Base-by-base conservation (phyloP, 2,329 filamentous ascomycete species). In the Coleophoma eucalyptorum region DNA sequence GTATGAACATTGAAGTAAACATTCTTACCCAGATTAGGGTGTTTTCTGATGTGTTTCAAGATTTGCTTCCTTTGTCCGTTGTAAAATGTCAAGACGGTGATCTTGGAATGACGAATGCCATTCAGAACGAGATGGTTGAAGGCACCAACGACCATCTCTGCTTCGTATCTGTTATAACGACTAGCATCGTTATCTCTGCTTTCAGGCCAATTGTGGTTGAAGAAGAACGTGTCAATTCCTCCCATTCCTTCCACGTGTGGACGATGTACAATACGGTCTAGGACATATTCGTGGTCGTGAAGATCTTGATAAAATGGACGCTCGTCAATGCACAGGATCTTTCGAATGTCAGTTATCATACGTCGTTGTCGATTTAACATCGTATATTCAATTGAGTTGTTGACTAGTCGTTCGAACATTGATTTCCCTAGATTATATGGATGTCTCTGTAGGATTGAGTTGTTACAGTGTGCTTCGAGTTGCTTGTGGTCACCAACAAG, bases 11-110 rank as follows among this genome's bases (percentile, higher is more conserved):
- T 86, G 58, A 67, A 67, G 21, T 58, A 57, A 1, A 44, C 44
- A 3, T 50, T 44, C 2, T 11, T 19, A 33, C 41, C 8, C 42
- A 83, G 69, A 46, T 75, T 72, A 1, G 63, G 62, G 51, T 75
- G 67, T 7, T 60, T 62, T 54, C 64, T 71, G 43, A 79, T 55
- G 5, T 70, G 55, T 18, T 71, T 73, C 0, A 83, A 60, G 2
- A 96, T 75, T 2, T 76, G 69, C 57, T 86, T 87, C 42, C 86
- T 78, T 63, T 97, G 92, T 0, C 89, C 91, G 41, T 89, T 90
- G 72, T 96, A 97, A 63, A 94, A 96, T 0, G 90, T 93, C 46
- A 97, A 68, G 3, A 96, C 73, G 0, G 90, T 96, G 50, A 96
- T 91, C 5, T 85, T 74, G 0, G 70, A 65, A 0, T 78, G 65